Percentiles rank a stretch among this genome's conserved stretches.
phyloP scores from a whole-genome alignment of 306 rosid genomes.

The Ormosia emarginata region DNA sequence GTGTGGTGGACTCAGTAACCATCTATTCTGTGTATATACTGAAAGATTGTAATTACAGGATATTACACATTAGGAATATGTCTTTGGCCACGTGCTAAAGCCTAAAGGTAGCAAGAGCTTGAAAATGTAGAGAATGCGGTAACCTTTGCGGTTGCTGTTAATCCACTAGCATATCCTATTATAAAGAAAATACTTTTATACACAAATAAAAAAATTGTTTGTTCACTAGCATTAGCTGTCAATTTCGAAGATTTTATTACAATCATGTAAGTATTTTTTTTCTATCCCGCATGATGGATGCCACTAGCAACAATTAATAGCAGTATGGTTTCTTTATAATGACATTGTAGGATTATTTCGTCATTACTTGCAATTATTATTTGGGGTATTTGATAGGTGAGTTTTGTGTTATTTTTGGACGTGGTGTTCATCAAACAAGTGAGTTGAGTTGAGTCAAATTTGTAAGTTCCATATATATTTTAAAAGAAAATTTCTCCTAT shows the following conservation, averaged over 20 bases:
- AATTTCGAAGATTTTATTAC: not conserved
- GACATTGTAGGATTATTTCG: not conserved
- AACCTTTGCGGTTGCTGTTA: not conserved
- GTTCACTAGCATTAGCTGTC: not conserved
- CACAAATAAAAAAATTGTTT: no score
- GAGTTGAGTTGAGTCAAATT: no score
- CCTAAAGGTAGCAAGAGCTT: not conserved
- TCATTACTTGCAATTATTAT: not conserved
- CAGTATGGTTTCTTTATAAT: no score
- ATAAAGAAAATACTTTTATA: not conserved
- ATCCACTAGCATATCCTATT: not conserved
- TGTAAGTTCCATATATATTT: no score
- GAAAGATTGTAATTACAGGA: constrained; percentile 13
- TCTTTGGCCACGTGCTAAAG: not conserved
- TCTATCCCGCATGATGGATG: not conserved
- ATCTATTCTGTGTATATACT: constrained; percentile 8
- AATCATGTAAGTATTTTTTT: no score
- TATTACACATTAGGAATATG: constrained; percentile 4
- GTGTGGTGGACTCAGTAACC: not conserved
- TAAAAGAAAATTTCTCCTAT: no score
- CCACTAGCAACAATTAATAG: not conserved
- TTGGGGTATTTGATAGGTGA: no score
- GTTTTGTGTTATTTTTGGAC: no score
- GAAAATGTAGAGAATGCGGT: not conserved
- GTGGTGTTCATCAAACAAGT: no score